phyloP scores from a whole-genome alignment of 2,329 filamentous ascomycete genomes.

The Cercospora sp. region DNA sequence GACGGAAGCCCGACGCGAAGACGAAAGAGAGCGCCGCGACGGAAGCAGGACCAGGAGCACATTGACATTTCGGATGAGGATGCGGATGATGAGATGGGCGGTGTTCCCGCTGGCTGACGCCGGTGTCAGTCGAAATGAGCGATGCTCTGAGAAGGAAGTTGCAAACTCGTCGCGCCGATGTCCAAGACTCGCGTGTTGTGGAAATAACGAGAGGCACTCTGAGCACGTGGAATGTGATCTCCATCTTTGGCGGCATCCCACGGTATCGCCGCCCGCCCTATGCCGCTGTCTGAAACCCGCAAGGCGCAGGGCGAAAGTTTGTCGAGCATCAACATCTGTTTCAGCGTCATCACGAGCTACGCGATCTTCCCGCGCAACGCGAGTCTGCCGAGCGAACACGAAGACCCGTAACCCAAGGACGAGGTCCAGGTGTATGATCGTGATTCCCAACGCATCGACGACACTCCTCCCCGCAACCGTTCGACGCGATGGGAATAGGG shows the following conservation, averaged over 20 bases:
- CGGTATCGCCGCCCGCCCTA: neutral
- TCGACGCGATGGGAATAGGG: neutral
- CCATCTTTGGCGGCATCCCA: neutral
- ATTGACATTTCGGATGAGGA: conserved; percentile 32
- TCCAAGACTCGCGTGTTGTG: neutral
- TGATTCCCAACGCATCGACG: neutral
- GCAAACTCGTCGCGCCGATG: neutral
- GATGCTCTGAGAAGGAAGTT: neutral
- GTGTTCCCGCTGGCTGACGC: conserved; percentile 13
- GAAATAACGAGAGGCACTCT: neutral
- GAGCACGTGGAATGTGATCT: neutral
- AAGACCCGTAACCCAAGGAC: neutral
- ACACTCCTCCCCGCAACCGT: neutral
- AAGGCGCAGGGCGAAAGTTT: neutral
- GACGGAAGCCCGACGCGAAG: conserved; percentile 41
- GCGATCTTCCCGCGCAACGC: neutral
- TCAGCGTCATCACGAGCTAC: neutral
- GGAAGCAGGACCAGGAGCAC: conserved; percentile 22
- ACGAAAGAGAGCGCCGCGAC: conserved; percentile 41
- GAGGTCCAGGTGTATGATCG: neutral
- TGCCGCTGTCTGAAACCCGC: neutral
- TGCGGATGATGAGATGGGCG: conserved; percentile 19
- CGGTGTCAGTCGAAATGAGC: neutral
- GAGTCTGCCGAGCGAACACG: neutral
- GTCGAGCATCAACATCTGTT: neutral